phyloP scores from a whole-genome alignment of 2,329 filamentous ascomycete species.

The Alternaria sp. region DNA sequence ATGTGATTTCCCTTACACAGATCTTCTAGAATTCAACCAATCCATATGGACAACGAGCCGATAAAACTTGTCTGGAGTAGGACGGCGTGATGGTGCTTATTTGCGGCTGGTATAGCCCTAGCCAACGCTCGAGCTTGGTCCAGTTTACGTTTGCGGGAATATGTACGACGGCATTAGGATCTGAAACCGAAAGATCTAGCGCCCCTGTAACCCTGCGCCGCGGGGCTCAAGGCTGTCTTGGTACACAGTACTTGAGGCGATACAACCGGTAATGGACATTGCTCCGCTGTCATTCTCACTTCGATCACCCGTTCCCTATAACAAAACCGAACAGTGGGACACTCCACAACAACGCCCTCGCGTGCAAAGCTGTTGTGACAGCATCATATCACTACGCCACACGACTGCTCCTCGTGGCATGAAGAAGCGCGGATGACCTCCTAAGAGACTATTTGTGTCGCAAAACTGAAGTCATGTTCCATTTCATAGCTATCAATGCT shows the following conservation, averaged over 20 bases:
- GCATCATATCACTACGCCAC: background rate
- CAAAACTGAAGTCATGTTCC: background rate
- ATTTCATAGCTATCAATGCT: conserved; percentile 17
- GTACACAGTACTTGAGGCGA: background rate
- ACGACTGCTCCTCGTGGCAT: background rate
- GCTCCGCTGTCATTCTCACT: background rate
- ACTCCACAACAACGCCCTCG: background rate
- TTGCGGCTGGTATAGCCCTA: background rate
- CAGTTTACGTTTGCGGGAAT: background rate
- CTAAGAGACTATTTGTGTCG: background rate
- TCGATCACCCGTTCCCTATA: background rate
- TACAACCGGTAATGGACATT: background rate
- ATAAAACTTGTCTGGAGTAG: background rate
- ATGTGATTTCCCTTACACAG: background rate
- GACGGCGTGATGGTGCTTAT: background rate
- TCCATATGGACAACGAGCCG: background rate
- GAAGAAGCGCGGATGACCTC: background rate
- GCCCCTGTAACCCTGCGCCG: background rate
- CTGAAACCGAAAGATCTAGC: background rate
- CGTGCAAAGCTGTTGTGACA: background rate
- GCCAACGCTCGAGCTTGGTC: background rate
- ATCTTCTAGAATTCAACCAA: background rate
- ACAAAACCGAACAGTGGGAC: background rate
- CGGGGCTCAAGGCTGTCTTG: background rate
- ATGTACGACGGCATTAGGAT: background rate